Evolutionary conservation across 306 rosid genomes (phyloP).

Genomic region (Vigna unguiculata): DNA sequence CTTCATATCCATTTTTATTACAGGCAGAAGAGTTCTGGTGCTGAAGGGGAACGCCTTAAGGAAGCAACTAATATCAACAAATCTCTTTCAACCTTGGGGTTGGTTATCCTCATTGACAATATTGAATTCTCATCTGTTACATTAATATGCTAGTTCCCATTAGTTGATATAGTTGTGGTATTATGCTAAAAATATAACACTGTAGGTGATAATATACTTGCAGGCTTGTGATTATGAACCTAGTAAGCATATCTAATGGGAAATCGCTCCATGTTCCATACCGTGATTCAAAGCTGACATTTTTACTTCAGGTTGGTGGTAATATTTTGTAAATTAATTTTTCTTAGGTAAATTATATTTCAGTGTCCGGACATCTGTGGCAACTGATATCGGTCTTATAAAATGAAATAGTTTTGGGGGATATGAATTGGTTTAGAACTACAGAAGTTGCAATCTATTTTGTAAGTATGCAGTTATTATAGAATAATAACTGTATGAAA

Average conservation of each 20-base stretch:
- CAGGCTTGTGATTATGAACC: constrained; percentile 99
- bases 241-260: constrained; percentile 84
- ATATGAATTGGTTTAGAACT: constrained; percentile 4
- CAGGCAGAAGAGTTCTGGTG: constrained; percentile 99
- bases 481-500: not conserved
- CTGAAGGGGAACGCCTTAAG: constrained; percentile 98
- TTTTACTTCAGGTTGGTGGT: constrained; percentile 87
- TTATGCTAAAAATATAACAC: constrained; percentile 23
- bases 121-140: constrained; percentile 32
- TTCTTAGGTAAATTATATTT: constrained; percentile 22
- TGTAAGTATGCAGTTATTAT: not conserved
- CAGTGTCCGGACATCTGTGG: not conserved
- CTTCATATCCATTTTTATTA: constrained; percentile 36
- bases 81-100: constrained; percentile 99
- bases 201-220: constrained; percentile 41
- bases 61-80: constrained; percentile 98
- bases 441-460: not conserved
- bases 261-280: constrained; percentile 97
- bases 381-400: not conserved
- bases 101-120: constrained; percentile 41
- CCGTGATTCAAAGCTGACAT: constrained; percentile 95
- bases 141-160: not conserved
- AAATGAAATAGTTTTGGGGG: not conserved
- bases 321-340: constrained; percentile 31
- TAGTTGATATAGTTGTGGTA: constrained; percentile 11